Conservation (phyloP, 2,329 filamentous ascomycete species). For the Diplodia corticola region DNA sequence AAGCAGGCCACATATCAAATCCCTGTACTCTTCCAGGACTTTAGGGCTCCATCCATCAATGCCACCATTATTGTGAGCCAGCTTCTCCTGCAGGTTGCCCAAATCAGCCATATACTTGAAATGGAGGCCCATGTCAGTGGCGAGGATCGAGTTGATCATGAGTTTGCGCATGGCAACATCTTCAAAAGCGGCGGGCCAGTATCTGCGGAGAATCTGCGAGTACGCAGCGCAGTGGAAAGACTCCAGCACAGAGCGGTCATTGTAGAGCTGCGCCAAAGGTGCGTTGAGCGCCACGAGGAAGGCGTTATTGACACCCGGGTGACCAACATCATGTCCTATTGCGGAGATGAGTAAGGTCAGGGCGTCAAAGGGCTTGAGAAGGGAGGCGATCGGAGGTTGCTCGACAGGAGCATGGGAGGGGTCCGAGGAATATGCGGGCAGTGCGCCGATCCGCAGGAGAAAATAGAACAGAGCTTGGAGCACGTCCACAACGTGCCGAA, state of each 20-base stretch:
- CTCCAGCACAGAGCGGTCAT: conserved; percentile 93
- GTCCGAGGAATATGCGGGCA: conserved; percentile 64
- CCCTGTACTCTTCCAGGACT: conserved; percentile 72
- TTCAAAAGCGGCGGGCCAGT: conserved; percentile 84
- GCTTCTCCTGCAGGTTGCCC: conserved; percentile 74
- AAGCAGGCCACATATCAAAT: conserved; percentile 81
- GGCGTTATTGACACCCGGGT: conserved; percentile 96
- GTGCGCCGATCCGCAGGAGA: conserved; percentile 73
- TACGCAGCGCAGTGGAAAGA: conserved; percentile 97
- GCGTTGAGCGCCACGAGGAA: conserved; percentile 91
- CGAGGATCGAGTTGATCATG: conserved; percentile 96
- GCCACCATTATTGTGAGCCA: conserved; percentile 63
- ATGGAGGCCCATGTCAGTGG: conserved; percentile 96
- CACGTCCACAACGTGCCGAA: conserved; percentile 94
- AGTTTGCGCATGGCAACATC: conserved; percentile 78
- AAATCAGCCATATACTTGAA: conserved; percentile 95
- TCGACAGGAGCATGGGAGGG: neutral
- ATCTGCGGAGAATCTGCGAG: conserved; percentile 87
- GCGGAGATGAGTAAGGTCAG: conserved; percentile 88
- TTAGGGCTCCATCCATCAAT: conserved; percentile 76
- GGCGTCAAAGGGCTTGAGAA: conserved; percentile 85
- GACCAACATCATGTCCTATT: conserved; percentile 97
- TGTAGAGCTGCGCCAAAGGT: conserved; percentile 91
- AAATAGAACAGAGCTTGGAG: conserved; percentile 92
- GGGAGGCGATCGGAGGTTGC: conserved; percentile 64